These are phyloP conservation scores for Prunella vulgaris DNA, from an alignment of 257 asterid genomes.

Conservation along the genomic window DNA sequence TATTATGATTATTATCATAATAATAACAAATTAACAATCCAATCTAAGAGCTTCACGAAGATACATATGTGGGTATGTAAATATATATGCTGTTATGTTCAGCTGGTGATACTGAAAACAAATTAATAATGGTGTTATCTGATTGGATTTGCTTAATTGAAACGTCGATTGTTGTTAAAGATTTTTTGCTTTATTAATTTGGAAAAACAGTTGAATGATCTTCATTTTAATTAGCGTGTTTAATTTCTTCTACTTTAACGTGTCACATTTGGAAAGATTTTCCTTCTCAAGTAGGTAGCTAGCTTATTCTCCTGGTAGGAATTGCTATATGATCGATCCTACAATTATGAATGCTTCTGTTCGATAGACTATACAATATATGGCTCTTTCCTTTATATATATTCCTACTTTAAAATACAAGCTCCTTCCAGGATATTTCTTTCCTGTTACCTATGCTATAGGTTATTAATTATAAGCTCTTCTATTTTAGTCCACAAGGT, in stretches of 20 bases:
- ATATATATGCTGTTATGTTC: not conserved
- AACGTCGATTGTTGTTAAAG: not conserved
- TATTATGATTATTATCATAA: no score
- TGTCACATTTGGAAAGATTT: conserved; percentile 23
- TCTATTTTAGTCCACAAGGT: not conserved
- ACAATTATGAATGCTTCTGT: not conserved
- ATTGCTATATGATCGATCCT: not conserved
- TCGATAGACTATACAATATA: not conserved
- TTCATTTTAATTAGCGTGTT: not conserved
- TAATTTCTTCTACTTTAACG: not conserved
- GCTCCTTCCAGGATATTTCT: not conserved
- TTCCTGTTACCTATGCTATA: not conserved
- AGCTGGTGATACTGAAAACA: conserved; percentile 1
- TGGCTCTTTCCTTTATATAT: not conserved
- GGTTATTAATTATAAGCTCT: not conserved
- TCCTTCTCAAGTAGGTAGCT: conserved; percentile 26
- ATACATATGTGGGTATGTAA: not conserved
- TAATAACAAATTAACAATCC: not conserved
- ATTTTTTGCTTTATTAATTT: not conserved
- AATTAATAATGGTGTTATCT: not conserved
- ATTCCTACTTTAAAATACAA: not conserved
- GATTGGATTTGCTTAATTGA: conserved; percentile 12
- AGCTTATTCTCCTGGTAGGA: conserved; percentile 37
- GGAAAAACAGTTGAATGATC: not conserved
- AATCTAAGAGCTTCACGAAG: not conserved